A percentile compares a stretch with the other conserved stretches of the same genome.
Evolutionary conservation across 805 yeast genomes (phyloP).

Genomic region (Cyberlindnera mycetangii): DNA sequence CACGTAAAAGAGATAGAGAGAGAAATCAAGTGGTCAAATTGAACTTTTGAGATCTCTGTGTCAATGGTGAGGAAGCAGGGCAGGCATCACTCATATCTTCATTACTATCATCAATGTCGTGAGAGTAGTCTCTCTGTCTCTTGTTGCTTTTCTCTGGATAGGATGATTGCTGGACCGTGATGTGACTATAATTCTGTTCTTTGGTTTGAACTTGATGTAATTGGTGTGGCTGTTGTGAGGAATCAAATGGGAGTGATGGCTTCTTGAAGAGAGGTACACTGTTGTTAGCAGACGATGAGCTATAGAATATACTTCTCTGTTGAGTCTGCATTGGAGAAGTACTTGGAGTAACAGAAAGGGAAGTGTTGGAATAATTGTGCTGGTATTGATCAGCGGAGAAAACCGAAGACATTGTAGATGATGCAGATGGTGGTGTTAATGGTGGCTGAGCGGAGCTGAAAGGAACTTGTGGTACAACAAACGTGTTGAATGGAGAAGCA

Average conservation of each 20-base stretch:
- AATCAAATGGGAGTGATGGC: conserved; percentile 8
- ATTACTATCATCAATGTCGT: conserved; percentile 2
- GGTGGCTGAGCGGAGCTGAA: conserved; percentile 19
- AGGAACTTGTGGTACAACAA: conserved; percentile 19
- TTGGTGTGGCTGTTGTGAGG: conserved; percentile 3
- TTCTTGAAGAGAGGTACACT: conserved; percentile 7
- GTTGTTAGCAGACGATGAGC: conserved; percentile 5
- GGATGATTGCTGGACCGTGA: not conserved
- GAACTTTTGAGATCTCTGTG: conserved; percentile 21
- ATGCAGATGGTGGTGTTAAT: conserved; percentile 34
- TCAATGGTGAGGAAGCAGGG: conserved; percentile 19
- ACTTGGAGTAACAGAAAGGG: conserved; percentile 16
- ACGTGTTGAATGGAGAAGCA: conserved; percentile 3
- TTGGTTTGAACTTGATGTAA: conserved; percentile 8
- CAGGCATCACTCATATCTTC: conserved; percentile 8
- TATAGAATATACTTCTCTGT: conserved; percentile 9
- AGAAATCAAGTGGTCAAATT: conserved; percentile 10
- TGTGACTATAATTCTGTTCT: conserved; percentile 1
- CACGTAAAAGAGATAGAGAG: not conserved
- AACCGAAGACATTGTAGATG: conserved; percentile 27
- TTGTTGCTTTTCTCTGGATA: conserved; percentile 3
- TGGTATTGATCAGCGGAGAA: conserved; percentile 16
- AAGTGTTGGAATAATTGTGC: conserved; percentile 15
- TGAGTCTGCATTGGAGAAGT: conserved; percentile 16
- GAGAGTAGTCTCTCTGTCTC: conserved; percentile 6